Base-by-base conservation (phyloP, 345 rosid species). In the Ailanthus altissimus region DNA sequence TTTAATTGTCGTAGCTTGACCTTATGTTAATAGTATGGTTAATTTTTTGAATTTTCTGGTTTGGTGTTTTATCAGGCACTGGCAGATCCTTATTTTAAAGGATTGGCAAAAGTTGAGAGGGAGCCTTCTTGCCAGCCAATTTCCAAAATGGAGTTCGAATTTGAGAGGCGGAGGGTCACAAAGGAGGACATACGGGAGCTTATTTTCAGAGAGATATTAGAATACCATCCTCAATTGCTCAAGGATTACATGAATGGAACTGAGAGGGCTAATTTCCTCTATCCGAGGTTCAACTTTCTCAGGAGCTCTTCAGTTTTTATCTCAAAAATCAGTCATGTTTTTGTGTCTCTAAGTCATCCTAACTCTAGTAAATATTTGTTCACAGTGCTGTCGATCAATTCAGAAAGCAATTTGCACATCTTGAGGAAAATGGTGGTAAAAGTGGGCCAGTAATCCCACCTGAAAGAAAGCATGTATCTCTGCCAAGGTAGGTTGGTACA, bases 71-170 rank as follows among this genome's bases (percentile, higher is more conserved):
- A 46, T 65, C 75, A 95, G 99, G 96, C 99, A 50, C 84, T 95
- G 56, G 94, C 92, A 2, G 94, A 95, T 85, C 96, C 96, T 78
- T 93, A 93, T 84, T 93, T 95, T 76, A 95, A 87, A 82, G 97
- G 99, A 61, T 79, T 93, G 75, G 87, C 96, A n/a, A 91, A 83
- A 86, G 86, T 93, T 57, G 98, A 95, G 81, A 92, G 98, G 82
- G 99, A 95, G 81, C 99, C 97, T 72, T 93, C 97, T 40, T 90
- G 94, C 82, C 97, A 93, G 53, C 98, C 98, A 70, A 92, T 93
- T 72, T 85, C 97, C 23, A 95, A 95, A 84, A 95, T 93, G 97
- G 99, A 93, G 79, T 95, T 95, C 70, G 99, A 95, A 83, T 95
- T 95, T 71, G 99, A 95, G 89, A 93, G 96, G 68, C 86, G 96